Evolutionary conservation across 1,284 basidiomycete species (phyloP).

Genomic region (Austroboletus niveus): DNA sequence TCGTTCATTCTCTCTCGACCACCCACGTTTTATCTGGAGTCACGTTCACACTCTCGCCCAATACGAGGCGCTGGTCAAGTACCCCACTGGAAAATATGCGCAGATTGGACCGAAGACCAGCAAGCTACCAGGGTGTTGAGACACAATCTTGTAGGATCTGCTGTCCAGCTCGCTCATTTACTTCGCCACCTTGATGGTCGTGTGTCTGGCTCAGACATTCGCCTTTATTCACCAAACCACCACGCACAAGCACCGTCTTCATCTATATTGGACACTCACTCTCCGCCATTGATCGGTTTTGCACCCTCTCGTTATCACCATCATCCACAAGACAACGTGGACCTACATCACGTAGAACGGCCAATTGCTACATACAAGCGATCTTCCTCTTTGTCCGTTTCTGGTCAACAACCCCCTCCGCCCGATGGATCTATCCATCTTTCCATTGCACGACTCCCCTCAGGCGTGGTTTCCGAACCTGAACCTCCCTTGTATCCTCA

Average conservation of each 20-base stretch:
- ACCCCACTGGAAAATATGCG: conserved; percentile 62
- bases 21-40: conserved; percentile 67
- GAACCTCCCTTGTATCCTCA: conserved; percentile 14
- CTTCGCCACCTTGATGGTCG: conserved; percentile 48
- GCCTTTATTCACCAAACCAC: conserved; percentile 36
- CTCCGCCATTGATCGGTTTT: conserved; percentile 35
- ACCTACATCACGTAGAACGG: conserved; percentile 10
- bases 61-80: conserved; percentile 30
- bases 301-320: conserved; percentile 16
- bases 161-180: conserved; percentile 58
- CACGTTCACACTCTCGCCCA: conserved; percentile 31
- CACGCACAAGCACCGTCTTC: conserved; percentile 27
- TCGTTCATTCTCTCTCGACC: conserved; percentile 62
- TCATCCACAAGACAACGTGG: conserved; percentile 8
- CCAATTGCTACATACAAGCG: conserved; percentile 10
- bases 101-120: conserved; percentile 75
- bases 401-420: conserved; percentile 9
- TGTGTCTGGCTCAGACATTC: conserved; percentile 38
- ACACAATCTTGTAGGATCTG: conserved; percentile 66
- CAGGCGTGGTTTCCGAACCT: conserved; percentile 8
- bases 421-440: conserved; percentile 13
- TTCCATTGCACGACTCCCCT: conserved; percentile 9
- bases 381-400: conserved; percentile 17
- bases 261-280: conserved; percentile 39
- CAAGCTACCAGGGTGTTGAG: conserved; percentile 66